Evolutionary conservation across 1,284 basidiomycete species (phyloP), one percentile per base, ranked within the genome.

Genomic region (Melampsora abietis-canadensis): DNA sequence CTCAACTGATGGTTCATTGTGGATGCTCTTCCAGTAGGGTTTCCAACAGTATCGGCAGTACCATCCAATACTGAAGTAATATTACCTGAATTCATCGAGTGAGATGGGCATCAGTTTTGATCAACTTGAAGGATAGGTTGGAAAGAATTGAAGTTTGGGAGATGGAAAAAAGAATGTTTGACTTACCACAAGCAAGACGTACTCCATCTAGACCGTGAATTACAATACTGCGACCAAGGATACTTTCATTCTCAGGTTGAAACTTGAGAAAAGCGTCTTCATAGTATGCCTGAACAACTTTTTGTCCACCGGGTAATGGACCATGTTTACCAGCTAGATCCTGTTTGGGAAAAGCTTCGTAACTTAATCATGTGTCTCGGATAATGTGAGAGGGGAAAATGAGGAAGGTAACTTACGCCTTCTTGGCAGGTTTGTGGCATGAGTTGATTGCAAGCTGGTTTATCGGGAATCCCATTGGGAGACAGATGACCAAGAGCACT

Each of bases 61-160:
- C 77, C 78, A 64, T 80, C 79, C 44, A 79, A 59, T 31, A 57
- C 59, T 6, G 77, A 78, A 27, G 77, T 79, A 54, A 80, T 79
- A 76, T 80, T 78, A 40, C 67, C 67, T 68, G 37, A 44, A 40
- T 40, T 40, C 37, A 40, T 40, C 12, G 37, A 12, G 12, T 40
- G 10, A 40, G 10, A 40, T 40, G 37, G 12, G 12, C 37, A 40
- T 40, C 37, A 40, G 37, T 1, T 40, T 40, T 40, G 37, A 40
- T 40, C 37, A 40, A 8, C 4, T 40, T 12, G 10, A 40, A 34
- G 1, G 10, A 40, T 40, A 12, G 37, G 12, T 34, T 34, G 8
- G 8, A 34, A 34, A 8, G 37, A 40, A 34, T 4, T 8, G 6
- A 12, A 40, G 1, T 12, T 8, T 8, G 5, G 37, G 10, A 2